phyloP scores from a whole-genome alignment of 2,329 filamentous ascomycete genomes.

The Alternaria postmessia region DNA sequence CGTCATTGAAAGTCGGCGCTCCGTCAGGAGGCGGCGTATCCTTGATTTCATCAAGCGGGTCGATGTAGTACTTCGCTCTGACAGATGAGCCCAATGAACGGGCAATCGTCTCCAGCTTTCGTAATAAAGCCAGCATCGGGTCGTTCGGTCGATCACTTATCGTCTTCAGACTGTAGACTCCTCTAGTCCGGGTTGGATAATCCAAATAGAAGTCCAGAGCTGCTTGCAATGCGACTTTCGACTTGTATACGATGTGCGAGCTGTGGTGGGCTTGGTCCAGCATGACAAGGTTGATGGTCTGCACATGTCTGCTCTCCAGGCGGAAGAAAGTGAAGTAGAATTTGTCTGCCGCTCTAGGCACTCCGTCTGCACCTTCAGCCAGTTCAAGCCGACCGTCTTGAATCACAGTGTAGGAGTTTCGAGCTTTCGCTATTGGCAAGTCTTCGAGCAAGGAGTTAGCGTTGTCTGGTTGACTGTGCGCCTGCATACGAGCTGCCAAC shows the following conservation, averaged over 20 bases:
- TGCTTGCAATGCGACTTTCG: not conserved
- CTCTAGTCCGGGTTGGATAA: not conserved
- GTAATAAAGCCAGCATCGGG: not conserved
- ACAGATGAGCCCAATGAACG: not conserved
- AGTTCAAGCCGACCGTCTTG: not conserved
- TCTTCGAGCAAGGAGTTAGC: slow-evolving; percentile 18
- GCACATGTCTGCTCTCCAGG: not conserved
- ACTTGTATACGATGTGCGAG: not conserved
- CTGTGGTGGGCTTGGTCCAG: not conserved
- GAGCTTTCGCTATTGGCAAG: slow-evolving; percentile 18
- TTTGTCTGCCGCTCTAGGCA: not conserved
- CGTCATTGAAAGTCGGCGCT: not conserved
- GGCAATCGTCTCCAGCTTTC: not conserved
- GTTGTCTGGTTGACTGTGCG: not conserved
- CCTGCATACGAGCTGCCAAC: not conserved
- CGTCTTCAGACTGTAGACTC: not conserved
- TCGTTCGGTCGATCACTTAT: not conserved
- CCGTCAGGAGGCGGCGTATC: not conserved
- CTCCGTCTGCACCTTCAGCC: not conserved
- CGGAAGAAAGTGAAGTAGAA: not conserved
- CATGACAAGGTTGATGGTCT: not conserved
- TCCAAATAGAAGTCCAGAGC: not conserved
- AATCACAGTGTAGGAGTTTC: slow-evolving; percentile 14
- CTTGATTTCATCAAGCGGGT: not conserved
- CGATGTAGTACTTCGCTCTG: not conserved